phyloP scores from a whole-genome alignment of 805 yeast species.

The Metschnikowia gelsemii region DNA sequence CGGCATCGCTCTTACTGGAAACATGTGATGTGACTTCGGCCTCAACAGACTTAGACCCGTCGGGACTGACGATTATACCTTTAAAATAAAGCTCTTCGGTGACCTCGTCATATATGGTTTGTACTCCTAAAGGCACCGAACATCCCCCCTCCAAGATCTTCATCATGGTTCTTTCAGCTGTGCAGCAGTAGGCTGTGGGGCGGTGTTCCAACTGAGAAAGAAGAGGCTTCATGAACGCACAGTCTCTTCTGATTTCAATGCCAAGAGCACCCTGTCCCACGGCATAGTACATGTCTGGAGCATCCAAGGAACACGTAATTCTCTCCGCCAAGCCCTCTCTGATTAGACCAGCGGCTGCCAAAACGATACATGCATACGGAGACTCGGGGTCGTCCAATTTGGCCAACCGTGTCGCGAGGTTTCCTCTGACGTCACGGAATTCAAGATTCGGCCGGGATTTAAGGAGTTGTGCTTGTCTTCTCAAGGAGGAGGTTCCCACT shows the following conservation, averaged over 20 bases:
- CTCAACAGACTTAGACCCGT: constrained; percentile 71
- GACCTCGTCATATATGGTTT: constrained; percentile 49
- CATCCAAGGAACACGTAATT: constrained; percentile 68
- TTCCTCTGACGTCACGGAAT: constrained; percentile 86
- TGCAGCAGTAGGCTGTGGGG: constrained; percentile 69
- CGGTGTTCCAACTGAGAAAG: constrained; percentile 65
- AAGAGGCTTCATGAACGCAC: constrained; percentile 55
- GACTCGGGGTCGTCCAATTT: constrained; percentile 75
- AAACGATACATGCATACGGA: constrained; percentile 67
- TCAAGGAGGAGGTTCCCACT: constrained; percentile 92
- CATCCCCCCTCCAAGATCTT: constrained; percentile 95
- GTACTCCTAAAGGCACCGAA: constrained; percentile 94
- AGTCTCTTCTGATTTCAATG: constrained; percentile 77
- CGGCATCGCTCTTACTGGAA: constrained; percentile 57
- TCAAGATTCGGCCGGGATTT: constrained; percentile 71
- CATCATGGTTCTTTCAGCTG: constrained; percentile 86
- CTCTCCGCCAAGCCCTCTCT: constrained; percentile 72
- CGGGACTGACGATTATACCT: constrained; percentile 80
- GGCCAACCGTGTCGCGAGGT: constrained; percentile 67
- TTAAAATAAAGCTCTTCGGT: constrained; percentile 51
- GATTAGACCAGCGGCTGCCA: constrained; percentile 90
- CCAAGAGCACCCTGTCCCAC: constrained; percentile 99
- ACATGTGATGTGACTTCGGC: constrained; percentile 44
- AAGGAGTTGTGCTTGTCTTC: constrained; percentile 88
- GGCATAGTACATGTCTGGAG: constrained; percentile 87